Base-by-base conservation (phyloP, 306 rosid species). In the Cucurbita ficifolia region DNA sequence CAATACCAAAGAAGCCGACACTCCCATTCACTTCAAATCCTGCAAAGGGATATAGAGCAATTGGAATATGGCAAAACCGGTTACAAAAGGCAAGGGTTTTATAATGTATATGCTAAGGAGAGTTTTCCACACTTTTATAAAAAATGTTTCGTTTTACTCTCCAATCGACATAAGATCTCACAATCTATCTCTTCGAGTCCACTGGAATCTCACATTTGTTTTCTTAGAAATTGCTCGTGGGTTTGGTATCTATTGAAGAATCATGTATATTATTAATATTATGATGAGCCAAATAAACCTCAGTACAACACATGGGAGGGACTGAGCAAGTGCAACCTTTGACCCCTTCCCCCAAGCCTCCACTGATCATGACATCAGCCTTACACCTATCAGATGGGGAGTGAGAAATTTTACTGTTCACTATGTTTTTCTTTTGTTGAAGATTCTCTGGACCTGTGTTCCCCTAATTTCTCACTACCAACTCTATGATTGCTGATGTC, bases 401-500 rank as follows among this genome's bases (percentile, higher is more conserved):
- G 82, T 78, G 82, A 63, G 36, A 81, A 73, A 79, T 82, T 50
- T 48, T 82, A 84, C 82, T 83, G 80, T 84, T 74, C 54, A 75
- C 8, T 39, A 5, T 63, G 33, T 59, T 24, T 49, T 77, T 75
- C 75, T 46, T 46, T 63, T 58, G 79, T 53, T 79, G 74, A 78
- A 86, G 83, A 81, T 87, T 82, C 86, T 81, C 59, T 77, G 76
- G 82, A 81, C 7, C 75, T 62, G 16, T 58, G 61, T 18, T 62
- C 50, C 54, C 67, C 50, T 53, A 53, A 24, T 51, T 78, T 84
- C 83, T 54, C 79, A 61, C 79, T 73, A 56, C 77, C 53, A 64
- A 61, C 76, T 62, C 82, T 64, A 86, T 84, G 82, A 90, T 81
- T 84, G 79, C 81, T 49, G 19, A 42, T 64, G 71, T 82, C 82